These are phyloP conservation scores for Candida multigemmis DNA, from an alignment of 805 yeast species.

Conservation along the genomic window DNA sequence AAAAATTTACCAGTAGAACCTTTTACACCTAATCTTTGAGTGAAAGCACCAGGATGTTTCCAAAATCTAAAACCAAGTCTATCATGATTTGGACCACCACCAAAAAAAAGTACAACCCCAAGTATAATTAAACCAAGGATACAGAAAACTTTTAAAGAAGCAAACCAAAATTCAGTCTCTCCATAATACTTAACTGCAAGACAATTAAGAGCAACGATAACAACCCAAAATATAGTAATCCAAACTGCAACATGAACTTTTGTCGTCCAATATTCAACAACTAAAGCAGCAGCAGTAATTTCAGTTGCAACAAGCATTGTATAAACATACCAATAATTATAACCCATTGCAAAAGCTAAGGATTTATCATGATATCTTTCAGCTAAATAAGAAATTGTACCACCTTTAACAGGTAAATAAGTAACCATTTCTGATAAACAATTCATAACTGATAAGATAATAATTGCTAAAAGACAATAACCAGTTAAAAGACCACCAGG, in stretches of 20 bases:
- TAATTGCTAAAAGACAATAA: conserved; percentile 12
- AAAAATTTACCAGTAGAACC: conserved; percentile 57
- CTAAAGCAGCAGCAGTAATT: conserved; percentile 25
- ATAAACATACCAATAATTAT: conserved; percentile 25
- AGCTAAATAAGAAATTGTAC: conserved; percentile 21
- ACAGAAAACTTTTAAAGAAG: conserved; percentile 53
- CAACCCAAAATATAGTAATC: conserved; percentile 34
- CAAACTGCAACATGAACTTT: conserved; percentile 26
- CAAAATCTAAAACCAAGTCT: conserved; percentile 67
- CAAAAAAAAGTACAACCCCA: conserved; percentile 56
- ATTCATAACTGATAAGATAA: conserved; percentile 21
- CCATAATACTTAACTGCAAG: conserved; percentile 43
- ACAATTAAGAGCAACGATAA: conserved; percentile 30
- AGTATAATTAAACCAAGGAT: conserved; percentile 56
- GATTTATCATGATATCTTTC: conserved; percentile 17
- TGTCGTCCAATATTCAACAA: conserved; percentile 24
- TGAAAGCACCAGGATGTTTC: conserved; percentile 32
- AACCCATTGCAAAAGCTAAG: conserved; percentile 24
- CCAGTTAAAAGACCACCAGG: conserved; percentile 51
- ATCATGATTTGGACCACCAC: conserved; percentile 72
- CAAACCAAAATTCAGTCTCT: conserved; percentile 54
- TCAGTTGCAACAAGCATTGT: conserved; percentile 25
- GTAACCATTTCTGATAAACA: conserved; percentile 24
- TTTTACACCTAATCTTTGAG: conserved; percentile 31
- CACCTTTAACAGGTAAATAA: conserved; percentile 25